Percentiles rank a stretch among this genome's conserved stretches.
Conservation (phyloP, 225 moss, liverwort and hornwort species). For the Asterella californica region DNA sequence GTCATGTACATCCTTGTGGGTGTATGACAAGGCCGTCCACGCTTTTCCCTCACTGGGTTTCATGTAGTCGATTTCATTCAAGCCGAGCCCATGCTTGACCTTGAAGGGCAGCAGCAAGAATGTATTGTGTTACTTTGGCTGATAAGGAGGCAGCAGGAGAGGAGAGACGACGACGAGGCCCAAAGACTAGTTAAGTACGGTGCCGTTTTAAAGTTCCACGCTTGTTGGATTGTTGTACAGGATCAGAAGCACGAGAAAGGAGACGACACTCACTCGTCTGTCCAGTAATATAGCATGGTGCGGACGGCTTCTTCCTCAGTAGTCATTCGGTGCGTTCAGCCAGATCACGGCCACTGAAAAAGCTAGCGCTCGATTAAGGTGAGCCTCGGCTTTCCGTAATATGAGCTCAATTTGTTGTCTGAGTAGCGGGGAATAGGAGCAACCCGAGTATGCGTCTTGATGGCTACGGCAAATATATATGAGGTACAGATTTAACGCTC, state of each 20-base stretch:
- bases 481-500: not conserved
- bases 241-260: not conserved
- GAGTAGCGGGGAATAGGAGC: not conserved
- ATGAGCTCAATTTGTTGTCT: not conserved
- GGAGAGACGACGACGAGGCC: not conserved
- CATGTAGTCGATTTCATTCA: not conserved
- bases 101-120: not conserved
- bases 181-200: not conserved
- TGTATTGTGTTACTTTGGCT: not conserved
- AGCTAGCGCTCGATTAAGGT: not conserved
- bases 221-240: not conserved
- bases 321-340: not conserved
- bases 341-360: not conserved
- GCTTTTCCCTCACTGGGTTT: not conserved
- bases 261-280: not conserved
- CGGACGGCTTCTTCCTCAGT: not conserved
- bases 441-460: not conserved
- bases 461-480: not conserved
- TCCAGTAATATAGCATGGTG: not conserved
- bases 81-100: not conserved
- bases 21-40: not conserved
- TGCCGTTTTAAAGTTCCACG: not conserved
- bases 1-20: not conserved
- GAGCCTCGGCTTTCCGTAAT: not conserved
- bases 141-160: not conserved